Base-by-base conservation (phyloP, 805 yeast species). In the Torulaspora delbrueckii region DNA sequence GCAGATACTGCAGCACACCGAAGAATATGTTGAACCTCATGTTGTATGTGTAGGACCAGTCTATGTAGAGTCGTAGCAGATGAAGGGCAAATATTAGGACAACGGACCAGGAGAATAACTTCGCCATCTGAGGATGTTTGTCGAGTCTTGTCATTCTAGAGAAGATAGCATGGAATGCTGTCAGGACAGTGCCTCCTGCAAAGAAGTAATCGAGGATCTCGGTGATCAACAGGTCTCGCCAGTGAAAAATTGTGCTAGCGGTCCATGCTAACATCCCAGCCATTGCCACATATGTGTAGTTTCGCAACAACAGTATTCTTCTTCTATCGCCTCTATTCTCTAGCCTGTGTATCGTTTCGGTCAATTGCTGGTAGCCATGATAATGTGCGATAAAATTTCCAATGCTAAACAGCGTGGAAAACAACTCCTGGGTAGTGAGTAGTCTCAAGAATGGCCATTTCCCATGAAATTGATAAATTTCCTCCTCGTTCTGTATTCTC, bases 391-490 rank as follows among this genome's bases (percentile, higher is more conserved):
- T 46, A 49, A 81, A 76, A 57, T 85, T 85, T 18, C 78, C 73
- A 4, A 85, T 56, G n/a, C 96, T 85, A 63, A 93, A 91, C 1
- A 88, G 16, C 1, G 85, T 81, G 10, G 95, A 83, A 19, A 82
- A 86, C 0, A 88, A 68, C 62, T 93, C 99, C 64, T 93, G 99
- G 9, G 84, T 70, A 0, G 95, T 95, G n/a, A 75, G 66, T 0
- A 85, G 59, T 40, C 99, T 73, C 13, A 71, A 51, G 58, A 93
- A 93, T 2, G 98, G 98, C 99, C 99, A 93, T 68, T 93, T 93
- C 0, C 99, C 99, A 65, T 93, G 96, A 67, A 87, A 93, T 63
- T 93, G 99, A 33, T 75, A 74, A 0, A 87, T 69, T 45, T 79
- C 82, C 48, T 75, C 72, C n/a, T 74, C 71, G 2, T 66, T 52